These are phyloP conservation scores for Plasmopara halstedii DNA, from an alignment of 352 stramenopile genomes.

Conservation along the genomic window DNA sequence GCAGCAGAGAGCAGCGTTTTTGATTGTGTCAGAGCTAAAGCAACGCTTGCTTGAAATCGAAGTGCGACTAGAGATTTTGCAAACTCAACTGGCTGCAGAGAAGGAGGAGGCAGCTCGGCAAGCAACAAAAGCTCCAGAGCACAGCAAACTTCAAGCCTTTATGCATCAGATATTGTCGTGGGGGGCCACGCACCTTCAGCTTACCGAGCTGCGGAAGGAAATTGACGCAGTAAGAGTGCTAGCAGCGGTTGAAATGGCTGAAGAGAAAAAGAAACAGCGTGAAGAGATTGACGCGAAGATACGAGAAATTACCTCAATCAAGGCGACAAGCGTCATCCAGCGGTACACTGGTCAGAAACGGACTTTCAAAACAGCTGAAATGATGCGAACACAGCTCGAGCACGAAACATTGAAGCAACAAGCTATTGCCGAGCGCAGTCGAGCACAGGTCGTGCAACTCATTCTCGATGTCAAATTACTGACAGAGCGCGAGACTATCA, in stretches of 20 bases:
- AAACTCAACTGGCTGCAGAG: conserved; percentile 11
- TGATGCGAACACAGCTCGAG: conserved; percentile 9
- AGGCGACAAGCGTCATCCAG: conserved; percentile 20
- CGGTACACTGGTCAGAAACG: conserved; percentile 14
- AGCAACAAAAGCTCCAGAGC: conserved; percentile 7
- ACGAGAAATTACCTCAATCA: conserved; percentile 20
- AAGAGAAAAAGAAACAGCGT: conserved; percentile 15
- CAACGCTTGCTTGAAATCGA: conserved; percentile 19
- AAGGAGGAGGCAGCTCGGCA: conserved; percentile 17
- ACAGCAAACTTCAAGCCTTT: conserved; percentile 17
- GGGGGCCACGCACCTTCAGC: conserved; percentile 21
- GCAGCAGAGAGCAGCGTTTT: conserved; percentile 7
- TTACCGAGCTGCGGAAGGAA: conserved; percentile 24
- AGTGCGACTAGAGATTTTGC: conserved; percentile 9
- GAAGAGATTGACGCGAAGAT: conserved; percentile 10
- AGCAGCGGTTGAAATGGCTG: conserved; percentile 13
- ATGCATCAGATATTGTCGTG: conserved; percentile 26
- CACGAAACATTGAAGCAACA: conserved; percentile 15
- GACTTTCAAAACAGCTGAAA: conserved; percentile 8
- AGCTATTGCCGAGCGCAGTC: conserved; percentile 15
- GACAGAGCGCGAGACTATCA: conserved; percentile 12
- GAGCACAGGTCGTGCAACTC: conserved; percentile 23
- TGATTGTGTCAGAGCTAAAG: conserved; percentile 7
- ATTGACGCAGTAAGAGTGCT: conserved; percentile 4
- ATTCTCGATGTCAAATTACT: conserved; percentile 31